Evolutionary conservation across 192 early-diverging fungal genomes (phyloP), one percentile per base, ranked within the genome.

Genomic region (Coemansia sp.): DNA sequence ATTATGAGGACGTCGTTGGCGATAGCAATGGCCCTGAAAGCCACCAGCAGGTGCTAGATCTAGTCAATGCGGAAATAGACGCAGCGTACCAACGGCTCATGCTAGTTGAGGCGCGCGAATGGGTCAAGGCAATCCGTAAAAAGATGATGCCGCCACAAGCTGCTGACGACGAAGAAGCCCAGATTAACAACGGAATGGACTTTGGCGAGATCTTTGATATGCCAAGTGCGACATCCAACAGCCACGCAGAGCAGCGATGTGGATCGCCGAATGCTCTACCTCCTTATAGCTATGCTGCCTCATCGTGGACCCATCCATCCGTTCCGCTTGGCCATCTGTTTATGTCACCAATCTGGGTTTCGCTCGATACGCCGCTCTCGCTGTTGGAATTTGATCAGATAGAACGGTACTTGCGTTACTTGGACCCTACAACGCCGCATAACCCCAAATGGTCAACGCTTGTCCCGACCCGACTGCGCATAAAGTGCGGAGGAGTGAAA

Each of bases 361-460:
- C 72, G 0, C 60, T 86, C 2, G 77, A 77, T 11, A 79, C 85
- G 12, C 85, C 85, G 9, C 71, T 77, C 21, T 65, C 72, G 0
- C 57, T 83, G 37, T 66, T 80, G 11, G 79, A 83, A 42, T 81
- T 86, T 64, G 62, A 61, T 11, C 74, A 83, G 61, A 61, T 81
- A 11, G 81, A 79, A 49, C 54, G 19, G 19, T 86, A 84, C 63
- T 49, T 86, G 59, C 80, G 85, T 18, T 72, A 81, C 56, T 58
- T 83, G n/a, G 85, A 86, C 43, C 68, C 72, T 12, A 69, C 77
- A 0, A 83, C 85, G 32, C 85, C 85, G 9, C 64, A 65, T 57
- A 61, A 58, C 10, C 77, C 76, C 21, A 73, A 75, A 39, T 86
- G 79, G 77, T 70, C 77, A 15, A 83, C 79, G 9, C 61, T 86